Evolutionary conservation across 495 filamentous ascomycete genomes (phyloP), one percentile per base, ranked within the genome.

Genomic region (Trichoderma gamsii): DNA sequence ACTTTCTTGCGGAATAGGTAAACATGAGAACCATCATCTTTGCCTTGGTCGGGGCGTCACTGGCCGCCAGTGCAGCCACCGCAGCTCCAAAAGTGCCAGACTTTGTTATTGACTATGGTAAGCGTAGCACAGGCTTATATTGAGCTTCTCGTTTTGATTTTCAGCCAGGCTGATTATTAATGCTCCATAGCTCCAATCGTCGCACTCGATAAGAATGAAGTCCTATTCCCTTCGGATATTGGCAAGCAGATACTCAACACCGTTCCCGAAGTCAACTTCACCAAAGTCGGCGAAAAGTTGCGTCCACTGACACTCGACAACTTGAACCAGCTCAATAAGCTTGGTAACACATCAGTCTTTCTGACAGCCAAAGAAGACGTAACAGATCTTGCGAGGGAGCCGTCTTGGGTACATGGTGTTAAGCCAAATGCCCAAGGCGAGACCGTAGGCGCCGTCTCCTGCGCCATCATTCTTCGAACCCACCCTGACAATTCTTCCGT

Each of bases 401-500:
- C 51, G n/a, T 25, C 18, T 7, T 56, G 51, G 51, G 51, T 56
- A n/a, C 51, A 56, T 23, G 51, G 51, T 7, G 51, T 56, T 7
- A 56, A 56, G n/a, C 51, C 51, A 23, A 56, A 56, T 23, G n/a
- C 8, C n/a, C 51, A n/a, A 56, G 51, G 51, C 16, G 51, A 56
- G n/a, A 56, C 51, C 16, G 51, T 56, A 21, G 51, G 51, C 51
- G 51, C 51, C 51, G n/a, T 56, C 51, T 56, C 51, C 25, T 56
- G 51, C 21, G n/a, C 51, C n/a, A 56, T 56, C n/a, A 25, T 56
- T 56, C 51, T 56, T 56, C n/a, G n/a, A n/a, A 6, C 21, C 21
- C 51, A 56, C 21, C 21, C 51, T 11, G 51, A 56, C 16, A 56
- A 56, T 7, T 56, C 51, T 56, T 56, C 51, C 16, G 9, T 56